Evolutionary conservation across 345 rosid species (phyloP), one percentile per base, ranked within the genome.

Genomic region (Sapria himalayana): DNA sequence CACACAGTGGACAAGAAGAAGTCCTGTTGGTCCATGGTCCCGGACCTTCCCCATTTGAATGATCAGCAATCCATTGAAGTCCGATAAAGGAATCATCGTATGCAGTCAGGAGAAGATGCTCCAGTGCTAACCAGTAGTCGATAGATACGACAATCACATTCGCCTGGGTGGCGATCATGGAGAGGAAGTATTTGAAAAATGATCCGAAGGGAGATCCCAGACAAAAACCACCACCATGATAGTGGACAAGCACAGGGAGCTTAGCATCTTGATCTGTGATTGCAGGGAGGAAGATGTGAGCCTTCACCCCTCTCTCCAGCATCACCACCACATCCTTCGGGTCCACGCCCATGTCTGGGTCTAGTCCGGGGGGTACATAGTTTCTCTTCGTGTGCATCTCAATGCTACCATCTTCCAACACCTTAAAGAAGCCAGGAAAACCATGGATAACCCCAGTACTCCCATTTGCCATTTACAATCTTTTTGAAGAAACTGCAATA

Each of bases 41-140:
- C 0, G 65, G 59, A 0, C 79, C 82, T 0, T 35, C 2, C 29
- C 72, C 63, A 0, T 32, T 5, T 1, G 48, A 25, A 34, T 76
- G 92, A 3, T 56, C 4, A 0, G 63, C 64, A 0, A 77, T 46
- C 78, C 84, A 81, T 10, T 54, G 52, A 9, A 70, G 59, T 1
- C 64, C 67, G 2, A 41, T 56, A 76, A 67, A 69, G 0, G 84
- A 66, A 32, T 81, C 78, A 4, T 74, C 74, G 15, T 70, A 64
- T 0, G 63, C 69, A 3, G 37, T 24, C 0, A 81, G 93, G n/a
- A 77, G 43, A 25, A 59, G 72, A 29, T 61, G 49, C 44, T 78
- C 92, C 5, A 82, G 94, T 19, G 72, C 84, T 22, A 67, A 58
- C 31, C 85, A 57, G 46, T 64, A 72, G 37, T 67, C 67, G n/a